A percentile compares a stretch with the other conserved stretches of the same genome.
phyloP scores from a whole-genome alignment of 805 yeast species.

The Starmerella apis region DNA sequence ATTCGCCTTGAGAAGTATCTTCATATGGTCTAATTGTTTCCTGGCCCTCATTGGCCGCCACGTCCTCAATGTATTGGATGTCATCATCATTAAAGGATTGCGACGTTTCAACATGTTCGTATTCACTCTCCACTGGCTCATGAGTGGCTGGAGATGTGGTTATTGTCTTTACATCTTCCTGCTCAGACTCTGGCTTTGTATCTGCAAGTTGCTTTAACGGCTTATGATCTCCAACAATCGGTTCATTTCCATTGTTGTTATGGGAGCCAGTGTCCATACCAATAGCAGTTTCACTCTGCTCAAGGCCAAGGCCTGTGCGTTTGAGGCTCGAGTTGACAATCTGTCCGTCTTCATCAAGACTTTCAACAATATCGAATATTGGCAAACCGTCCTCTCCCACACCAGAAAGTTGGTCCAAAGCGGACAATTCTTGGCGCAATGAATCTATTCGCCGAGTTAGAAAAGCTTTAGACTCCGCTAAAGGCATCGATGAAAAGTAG shows the following conservation, averaged over 20 bases:
- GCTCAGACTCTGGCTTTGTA: background rate
- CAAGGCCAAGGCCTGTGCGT: conserved; percentile 27
- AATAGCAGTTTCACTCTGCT: background rate
- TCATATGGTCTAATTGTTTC: background rate
- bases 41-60: background rate
- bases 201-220: background rate
- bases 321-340: conserved; percentile 41
- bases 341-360: conserved; percentile 74
- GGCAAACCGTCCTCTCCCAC: conserved; percentile 45
- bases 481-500: conserved; percentile 26
- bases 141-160: background rate
- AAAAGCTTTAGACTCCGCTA: conserved; percentile 20
- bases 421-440: conserved; percentile 15
- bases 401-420: conserved; percentile 18
- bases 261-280: background rate
- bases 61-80: conserved; percentile 12
- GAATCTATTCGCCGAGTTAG: conserved; percentile 18
- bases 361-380: conserved; percentile 74
- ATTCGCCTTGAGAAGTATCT: conserved; percentile 16
- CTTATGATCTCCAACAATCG: too few relatives aligned
- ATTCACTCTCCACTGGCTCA: background rate
- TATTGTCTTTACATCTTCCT: background rate
- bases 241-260: background rate
- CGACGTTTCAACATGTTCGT: conserved; percentile 1
- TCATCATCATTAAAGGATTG: background rate